Percentiles rank a stretch among this genome's conserved stretches.
phyloP scores from a whole-genome alignment of 2,329 filamentous ascomycete species.

The Pestalotiopsis fici region DNA sequence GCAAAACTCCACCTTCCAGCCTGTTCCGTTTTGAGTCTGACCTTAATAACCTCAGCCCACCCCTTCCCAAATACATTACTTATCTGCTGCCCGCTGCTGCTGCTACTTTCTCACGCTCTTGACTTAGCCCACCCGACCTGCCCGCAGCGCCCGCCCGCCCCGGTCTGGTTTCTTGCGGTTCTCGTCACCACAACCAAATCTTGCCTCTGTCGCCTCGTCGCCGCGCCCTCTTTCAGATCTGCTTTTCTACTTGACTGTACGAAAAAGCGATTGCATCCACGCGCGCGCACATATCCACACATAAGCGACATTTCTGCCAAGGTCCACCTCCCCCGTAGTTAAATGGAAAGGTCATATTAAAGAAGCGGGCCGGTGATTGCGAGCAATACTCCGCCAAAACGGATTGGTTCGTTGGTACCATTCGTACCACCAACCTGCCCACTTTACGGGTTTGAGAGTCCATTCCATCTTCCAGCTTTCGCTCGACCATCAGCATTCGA shows the following conservation, averaged over 20 bases:
- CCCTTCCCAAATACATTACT: neutral
- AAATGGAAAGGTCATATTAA: constrained; percentile 4
- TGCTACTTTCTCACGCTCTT: neutral
- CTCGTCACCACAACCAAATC: neutral
- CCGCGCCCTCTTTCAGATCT: neutral
- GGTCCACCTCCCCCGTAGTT: neutral
- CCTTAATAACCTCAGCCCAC: neutral
- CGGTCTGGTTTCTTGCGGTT: neutral
- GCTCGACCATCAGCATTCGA: constrained; percentile 11
- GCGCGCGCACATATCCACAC: neutral
- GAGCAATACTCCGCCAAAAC: constrained; percentile 7
- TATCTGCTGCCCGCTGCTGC: neutral
- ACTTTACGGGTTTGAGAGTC: neutral
- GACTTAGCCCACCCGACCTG: neutral
- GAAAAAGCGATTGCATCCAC: neutral
- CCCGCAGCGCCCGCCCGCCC: neutral
- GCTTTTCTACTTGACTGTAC: constrained; percentile 7
- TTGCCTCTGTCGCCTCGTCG: neutral
- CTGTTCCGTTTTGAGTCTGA: neutral
- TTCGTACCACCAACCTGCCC: neutral
- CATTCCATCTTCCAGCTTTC: neutral
- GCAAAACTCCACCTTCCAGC: neutral
- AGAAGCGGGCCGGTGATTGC: constrained; percentile 5
- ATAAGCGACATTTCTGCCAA: neutral
- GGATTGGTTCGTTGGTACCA: constrained; percentile 7